Evolutionary conservation across 441 rosid species (phyloP).

Genomic region (Omphalea diandra): DNA sequence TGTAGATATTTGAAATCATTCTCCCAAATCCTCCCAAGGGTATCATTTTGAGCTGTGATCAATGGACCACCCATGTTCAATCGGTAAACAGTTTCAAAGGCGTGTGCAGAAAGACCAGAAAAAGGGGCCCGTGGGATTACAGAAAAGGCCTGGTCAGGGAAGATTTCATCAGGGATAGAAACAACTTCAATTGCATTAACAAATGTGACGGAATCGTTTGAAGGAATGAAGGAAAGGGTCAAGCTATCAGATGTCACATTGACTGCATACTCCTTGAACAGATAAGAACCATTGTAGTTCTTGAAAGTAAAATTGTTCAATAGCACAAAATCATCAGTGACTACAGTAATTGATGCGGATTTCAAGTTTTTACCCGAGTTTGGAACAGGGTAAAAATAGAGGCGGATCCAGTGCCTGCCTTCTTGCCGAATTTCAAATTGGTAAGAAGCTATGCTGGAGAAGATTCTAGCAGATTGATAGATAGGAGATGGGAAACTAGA

Average conservation of each 20-base stretch:
- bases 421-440: slow-evolving; percentile 52
- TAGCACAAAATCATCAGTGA: too few relatives aligned
- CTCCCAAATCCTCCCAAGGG: slow-evolving; percentile 85
- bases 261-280: too few relatives aligned
- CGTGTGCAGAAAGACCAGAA: slow-evolving; percentile 63
- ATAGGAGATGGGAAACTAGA: too few relatives aligned
- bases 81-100: slow-evolving; percentile 85
- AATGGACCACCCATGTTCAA: slow-evolving; percentile 88
- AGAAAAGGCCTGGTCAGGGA: slow-evolving; percentile 71
- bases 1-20: slow-evolving; percentile 72
- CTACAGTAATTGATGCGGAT: too few relatives aligned
- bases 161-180: slow-evolving; percentile 56
- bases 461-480: slow-evolving; percentile 77
- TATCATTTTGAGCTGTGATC: slow-evolving; percentile 75
- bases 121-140: slow-evolving; percentile 54
- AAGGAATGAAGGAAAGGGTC: slow-evolving; percentile 64
- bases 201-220: too few relatives aligned
- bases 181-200: too few relatives aligned
- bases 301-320: too few relatives aligned
- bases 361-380: too few relatives aligned
- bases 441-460: slow-evolving; percentile 65
- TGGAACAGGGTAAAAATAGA: too few relatives aligned
- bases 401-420: too few relatives aligned
- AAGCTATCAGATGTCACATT: slow-evolving; percentile 62
- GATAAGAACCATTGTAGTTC: too few relatives aligned